Evolutionary conservation across 129 eudicot species (phyloP), one percentile per base, ranked within the genome.

Genomic region (Tagetes erecta): DNA sequence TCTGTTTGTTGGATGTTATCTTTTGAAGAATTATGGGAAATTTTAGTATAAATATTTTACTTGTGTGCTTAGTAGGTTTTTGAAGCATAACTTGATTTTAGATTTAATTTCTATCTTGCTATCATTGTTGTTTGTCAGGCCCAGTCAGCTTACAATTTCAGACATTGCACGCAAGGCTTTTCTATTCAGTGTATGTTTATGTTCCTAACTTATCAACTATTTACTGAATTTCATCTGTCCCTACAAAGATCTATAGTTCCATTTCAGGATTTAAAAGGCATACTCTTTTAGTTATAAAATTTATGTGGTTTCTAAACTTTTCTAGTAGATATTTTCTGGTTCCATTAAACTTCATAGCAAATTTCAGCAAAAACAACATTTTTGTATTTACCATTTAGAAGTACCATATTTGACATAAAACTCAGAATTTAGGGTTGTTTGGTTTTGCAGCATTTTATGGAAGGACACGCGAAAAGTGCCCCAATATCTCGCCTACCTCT

Each of bases 81-180:
- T 50, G 41, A 63, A 49, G 34, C 33, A 31, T 59, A 46, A 64
- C 57, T 41, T 56, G 80, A 56, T 67, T 46, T 44, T 20, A 44
- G 14, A 33, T 57, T 6, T 76, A 11, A 45, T 65, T 71, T 50
- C 47, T 7, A 44, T 57, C 27, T 71, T 64, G 36, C 64, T 70
- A 34, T 72, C 69, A 13, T 6, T 69, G 36, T 78, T 72, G 31
- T 64, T 66, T 81, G 76, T 71, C 91, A 94, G 98, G 76, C 96
- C 92, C 67, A 88, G 86, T 80, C 98, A 94, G 82, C 96, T 90
- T 67, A 88, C 98, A 70, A 86, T 94, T 74, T 83, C 97, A 2
- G 98, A 94, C 79, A 85, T 94, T 70, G 98, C 98, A 58, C 84
- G 98, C 69, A 94, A 90, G 87, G 98, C 98, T 55, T 94, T 94